phyloP scores from a whole-genome alignment of 441 rosid species.

The Capsella rubella region DNA sequence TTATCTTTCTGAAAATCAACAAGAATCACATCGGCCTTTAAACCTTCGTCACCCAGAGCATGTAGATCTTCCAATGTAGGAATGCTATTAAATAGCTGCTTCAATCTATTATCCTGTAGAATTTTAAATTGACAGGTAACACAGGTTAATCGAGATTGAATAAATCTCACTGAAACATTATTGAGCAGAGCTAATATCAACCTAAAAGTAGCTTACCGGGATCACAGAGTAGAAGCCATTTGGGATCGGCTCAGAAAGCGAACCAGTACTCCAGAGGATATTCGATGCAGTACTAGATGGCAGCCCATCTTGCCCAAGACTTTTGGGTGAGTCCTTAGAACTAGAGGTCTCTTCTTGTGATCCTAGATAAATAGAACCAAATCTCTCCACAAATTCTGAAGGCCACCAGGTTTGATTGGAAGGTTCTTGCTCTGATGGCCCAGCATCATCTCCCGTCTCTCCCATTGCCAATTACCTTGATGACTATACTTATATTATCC shows the following conservation, averaged over 20 bases:
- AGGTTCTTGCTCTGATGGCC: conserved; percentile 78
- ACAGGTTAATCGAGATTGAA: conserved; percentile 8
- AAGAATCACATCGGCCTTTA: conserved; percentile 83
- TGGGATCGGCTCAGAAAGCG: conserved; percentile 78
- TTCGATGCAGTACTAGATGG: conserved; percentile 85
- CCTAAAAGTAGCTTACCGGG: conserved; percentile 59
- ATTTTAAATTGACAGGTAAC: conserved; percentile 10
- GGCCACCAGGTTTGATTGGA: conserved; percentile 83
- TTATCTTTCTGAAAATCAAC: conserved; percentile 92
- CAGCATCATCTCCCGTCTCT: conserved; percentile 77
- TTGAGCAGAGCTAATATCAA: conserved; percentile 21
- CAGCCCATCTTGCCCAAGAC: conserved; percentile 66
- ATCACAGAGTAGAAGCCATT: conserved; percentile 85
- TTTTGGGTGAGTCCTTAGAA: conserved; percentile 66
- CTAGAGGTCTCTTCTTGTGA: conserved; percentile 76
- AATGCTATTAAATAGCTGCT: conserved; percentile 72
- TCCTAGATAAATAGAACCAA: conserved; percentile 78
- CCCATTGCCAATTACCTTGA: conserved; percentile 74
- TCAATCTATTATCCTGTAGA: conserved; percentile 86
- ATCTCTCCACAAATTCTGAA: conserved; percentile 81
- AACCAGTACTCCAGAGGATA: conserved; percentile 87
- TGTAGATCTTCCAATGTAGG: conserved; percentile 92
- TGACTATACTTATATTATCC: conserved; percentile 66
- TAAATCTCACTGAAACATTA: conserved; percentile 15
- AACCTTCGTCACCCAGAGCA: conserved; percentile 80